These are phyloP conservation scores for Alternaria triticina DNA, from an alignment of 2,329 filamentous ascomycete genomes.

Conservation along the genomic window DNA sequence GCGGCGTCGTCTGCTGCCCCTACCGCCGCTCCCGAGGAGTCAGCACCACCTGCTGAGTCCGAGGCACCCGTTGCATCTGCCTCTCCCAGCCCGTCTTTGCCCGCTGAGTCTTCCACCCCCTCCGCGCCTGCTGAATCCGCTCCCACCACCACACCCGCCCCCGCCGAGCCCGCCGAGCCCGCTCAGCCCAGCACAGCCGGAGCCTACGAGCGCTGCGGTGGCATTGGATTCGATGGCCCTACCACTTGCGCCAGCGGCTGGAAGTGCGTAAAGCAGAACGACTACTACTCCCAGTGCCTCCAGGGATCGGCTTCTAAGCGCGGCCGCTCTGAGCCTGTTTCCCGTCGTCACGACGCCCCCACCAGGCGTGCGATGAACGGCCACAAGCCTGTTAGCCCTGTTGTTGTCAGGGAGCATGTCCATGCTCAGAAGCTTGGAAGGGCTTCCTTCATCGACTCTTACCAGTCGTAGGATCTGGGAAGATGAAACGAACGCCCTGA, in stretches of 20 bases:
- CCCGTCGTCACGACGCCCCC: background rate
- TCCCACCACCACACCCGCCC: background rate
- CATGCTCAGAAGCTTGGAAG: background rate
- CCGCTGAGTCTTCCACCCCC: background rate
- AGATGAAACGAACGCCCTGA: background rate
- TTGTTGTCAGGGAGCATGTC: background rate
- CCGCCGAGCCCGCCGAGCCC: background rate
- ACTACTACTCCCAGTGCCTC: constrained; percentile 17
- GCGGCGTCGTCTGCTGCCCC: constrained; percentile 3
- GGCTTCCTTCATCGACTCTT: background rate
- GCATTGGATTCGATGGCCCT: constrained; percentile 48
- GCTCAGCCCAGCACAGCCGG: constrained; percentile 1
- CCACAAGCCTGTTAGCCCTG: background rate
- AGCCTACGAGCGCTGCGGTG: constrained; percentile 54
- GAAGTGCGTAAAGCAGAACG: constrained; percentile 49
- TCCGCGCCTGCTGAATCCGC: constrained; percentile 5
- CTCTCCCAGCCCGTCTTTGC: background rate
- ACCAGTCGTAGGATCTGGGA: background rate
- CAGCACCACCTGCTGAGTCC: constrained; percentile 8
- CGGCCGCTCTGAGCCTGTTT: background rate
- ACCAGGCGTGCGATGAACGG: background rate
- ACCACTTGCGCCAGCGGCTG: constrained; percentile 49
- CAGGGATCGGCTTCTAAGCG: background rate
- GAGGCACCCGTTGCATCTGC: constrained; percentile 3
- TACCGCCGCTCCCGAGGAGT: constrained; percentile 10